Conservation (phyloP, 129 eudicot genomes). For the Ambrosia trifida region DNA sequence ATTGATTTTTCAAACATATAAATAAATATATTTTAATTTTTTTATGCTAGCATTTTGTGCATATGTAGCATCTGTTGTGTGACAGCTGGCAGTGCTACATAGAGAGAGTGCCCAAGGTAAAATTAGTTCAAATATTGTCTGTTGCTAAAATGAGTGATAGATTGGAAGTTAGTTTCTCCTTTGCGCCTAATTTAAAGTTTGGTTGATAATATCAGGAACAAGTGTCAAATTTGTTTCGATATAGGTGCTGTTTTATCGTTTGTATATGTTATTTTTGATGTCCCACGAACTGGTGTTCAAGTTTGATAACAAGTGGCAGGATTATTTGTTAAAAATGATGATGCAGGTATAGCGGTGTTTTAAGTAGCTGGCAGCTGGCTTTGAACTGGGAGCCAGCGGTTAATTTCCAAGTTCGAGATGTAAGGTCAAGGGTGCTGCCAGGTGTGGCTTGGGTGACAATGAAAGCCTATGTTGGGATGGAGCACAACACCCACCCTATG, state of each 20-base stretch:
- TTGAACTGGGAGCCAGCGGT: constrained; percentile 72
- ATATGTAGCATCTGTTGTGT: neutral
- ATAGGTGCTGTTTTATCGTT: neutral
- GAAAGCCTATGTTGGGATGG: constrained; percentile 71
- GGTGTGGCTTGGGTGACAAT: constrained; percentile 92
- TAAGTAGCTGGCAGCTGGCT: constrained; percentile 84
- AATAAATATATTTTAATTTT: neutral
- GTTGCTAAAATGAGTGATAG: constrained; percentile 7
- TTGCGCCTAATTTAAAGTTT: neutral
- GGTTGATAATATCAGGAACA: no score
- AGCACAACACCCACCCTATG: constrained; percentile 36
- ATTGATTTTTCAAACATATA: neutral
- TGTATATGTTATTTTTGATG: neutral
- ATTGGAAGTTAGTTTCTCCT: neutral
- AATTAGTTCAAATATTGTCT: neutral
- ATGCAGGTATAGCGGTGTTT: constrained; percentile 68
- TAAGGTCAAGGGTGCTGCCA: constrained; percentile 65
- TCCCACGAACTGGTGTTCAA: neutral
- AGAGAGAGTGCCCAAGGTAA: neutral
- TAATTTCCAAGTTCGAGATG: constrained; percentile 73
- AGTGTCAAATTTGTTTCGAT: neutral
- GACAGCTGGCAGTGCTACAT: neutral
- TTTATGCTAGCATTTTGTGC: neutral
- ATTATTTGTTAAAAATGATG: neutral
- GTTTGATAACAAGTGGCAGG: constrained; percentile 4